Percentiles rank a stretch among this genome's conserved stretches.
Conservation (phyloP, 192 early-diverging fungal genomes). For the Backusella psychrophila region DNA sequence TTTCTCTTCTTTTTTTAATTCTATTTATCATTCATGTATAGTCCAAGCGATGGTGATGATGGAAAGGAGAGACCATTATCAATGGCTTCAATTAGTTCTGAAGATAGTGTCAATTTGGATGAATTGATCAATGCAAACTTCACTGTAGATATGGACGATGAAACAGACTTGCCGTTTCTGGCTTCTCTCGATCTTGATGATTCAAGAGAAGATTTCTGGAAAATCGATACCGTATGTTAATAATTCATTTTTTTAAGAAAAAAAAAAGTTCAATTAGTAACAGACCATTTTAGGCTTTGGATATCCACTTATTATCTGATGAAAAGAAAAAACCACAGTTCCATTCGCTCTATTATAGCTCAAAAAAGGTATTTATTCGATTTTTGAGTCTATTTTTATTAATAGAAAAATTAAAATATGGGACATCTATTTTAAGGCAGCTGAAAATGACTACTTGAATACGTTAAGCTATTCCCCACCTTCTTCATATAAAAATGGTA, state of each 20-base stretch:
- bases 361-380: background rate
- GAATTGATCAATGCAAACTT: conserved; percentile 14
- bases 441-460: background rate
- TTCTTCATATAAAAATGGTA: background rate
- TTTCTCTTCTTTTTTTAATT: background rate
- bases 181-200: conserved; percentile 31
- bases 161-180: conserved; percentile 23
- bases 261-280: background rate
- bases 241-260: too few relatives aligned
- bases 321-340: background rate
- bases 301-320: background rate
- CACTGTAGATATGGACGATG: conserved; percentile 25
- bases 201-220: conserved; percentile 34
- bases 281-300: background rate
- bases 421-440: background rate
- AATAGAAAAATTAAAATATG: background rate
- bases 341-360: background rate
- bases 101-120: conserved; percentile 30
- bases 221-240: conserved; percentile 23
- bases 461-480: background rate
- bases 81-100: conserved; percentile 6
- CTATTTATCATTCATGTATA: background rate
- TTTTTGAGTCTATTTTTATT: background rate
- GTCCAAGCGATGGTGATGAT: background rate
- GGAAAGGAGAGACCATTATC: background rate